Base-by-base conservation (phyloP, 192 early-diverging fungal genomes). In the Coemansia aciculifera region DNA sequence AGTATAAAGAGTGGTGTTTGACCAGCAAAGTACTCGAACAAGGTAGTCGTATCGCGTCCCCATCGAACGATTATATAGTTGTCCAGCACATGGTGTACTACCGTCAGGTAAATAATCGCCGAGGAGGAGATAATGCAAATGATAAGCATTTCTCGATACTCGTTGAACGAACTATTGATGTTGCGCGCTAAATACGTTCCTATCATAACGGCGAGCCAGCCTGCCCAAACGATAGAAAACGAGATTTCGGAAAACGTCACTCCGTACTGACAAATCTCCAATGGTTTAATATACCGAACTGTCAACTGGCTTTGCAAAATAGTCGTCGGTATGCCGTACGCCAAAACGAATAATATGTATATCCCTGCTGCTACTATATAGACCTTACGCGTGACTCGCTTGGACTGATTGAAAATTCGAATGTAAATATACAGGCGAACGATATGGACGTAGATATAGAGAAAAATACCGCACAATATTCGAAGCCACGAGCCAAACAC, bases 141-240 rank as follows among this genome's bases (percentile, higher is more conserved):
- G 3, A 68, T 0, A 10, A 82, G 43, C 79, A 82, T 82, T 44
- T 82, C 79, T n/a, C 38, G 61, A 31, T 77, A 77, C 51, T 82
- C 79, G 5, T 77, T 74, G 46, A 82, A 82, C n/a, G 79, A 82
- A 1, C 74, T 69, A 40, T 82, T 82, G 39, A 82, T 82, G 12
- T 82, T 64, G 27, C 79, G 79, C 5, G 75, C 75, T 17, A 77
- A 10, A 5, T 68, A 67, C 0, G 79, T 60, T 3, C 59, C 10
- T 13, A 74, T 10, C 0, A 77, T 2, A 1, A 72, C 29, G 1
- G 40, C 49, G 0, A 49, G 23, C 75, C 79, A 82, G 15, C 75
- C 79, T 3, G 32, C 24, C 79, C 79, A 82, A 21, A 77, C 69
- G 3, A 82, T 54, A 4, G 68, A 49, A 67, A 82, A 82, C 38